Percentiles rank a stretch among this genome's conserved stretches.
phyloP scores from a whole-genome alignment of 768 basidiomycete genomes.

The Lentinula detonsa region DNA sequence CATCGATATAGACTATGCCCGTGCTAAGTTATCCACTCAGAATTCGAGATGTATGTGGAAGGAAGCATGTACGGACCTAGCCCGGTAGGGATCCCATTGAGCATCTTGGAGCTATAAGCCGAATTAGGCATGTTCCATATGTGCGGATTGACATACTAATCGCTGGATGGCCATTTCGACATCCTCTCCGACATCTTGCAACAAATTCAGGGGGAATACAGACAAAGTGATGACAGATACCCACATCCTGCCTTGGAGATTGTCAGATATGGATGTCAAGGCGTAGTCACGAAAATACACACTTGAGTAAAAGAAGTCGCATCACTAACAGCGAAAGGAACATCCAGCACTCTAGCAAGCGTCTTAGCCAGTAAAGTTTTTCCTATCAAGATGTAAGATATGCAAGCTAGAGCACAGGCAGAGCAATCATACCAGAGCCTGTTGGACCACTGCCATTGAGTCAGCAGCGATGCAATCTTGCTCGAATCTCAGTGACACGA shows the following conservation, averaged over 20 bases:
- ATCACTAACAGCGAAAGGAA: conserved; percentile 91
- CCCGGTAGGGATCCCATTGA: conserved; percentile 80
- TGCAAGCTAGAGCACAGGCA: background rate
- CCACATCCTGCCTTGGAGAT: conserved; percentile 59
- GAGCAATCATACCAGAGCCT: conserved; percentile 56
- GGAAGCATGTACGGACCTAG: conserved; percentile 47
- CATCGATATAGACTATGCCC: conserved; percentile 96
- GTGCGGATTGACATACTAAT: conserved; percentile 41
- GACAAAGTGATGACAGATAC: conserved; percentile 18
- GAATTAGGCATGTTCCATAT: background rate
- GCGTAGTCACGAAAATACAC: background rate
- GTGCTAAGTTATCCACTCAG: conserved; percentile 38
- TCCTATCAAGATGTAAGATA: conserved; percentile 33
- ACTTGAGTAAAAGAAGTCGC: conserved; percentile 94
- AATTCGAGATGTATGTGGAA: conserved; percentile 1
- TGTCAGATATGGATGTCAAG: background rate
- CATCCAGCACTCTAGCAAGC: conserved; percentile 84
- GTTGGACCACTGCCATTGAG: conserved; percentile 61
- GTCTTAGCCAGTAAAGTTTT: conserved; percentile 91
- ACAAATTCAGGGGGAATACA: conserved; percentile 6
- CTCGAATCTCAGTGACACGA: background rate
- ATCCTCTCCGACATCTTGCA: conserved; percentile 88
- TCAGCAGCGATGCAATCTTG: no score
- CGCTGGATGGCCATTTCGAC: conserved; percentile 90
- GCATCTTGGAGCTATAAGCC: conserved; percentile 73